These are phyloP conservation scores for Chiua sp. DNA, from an alignment of 1,284 basidiomycete species.

Conservation along the genomic window DNA sequence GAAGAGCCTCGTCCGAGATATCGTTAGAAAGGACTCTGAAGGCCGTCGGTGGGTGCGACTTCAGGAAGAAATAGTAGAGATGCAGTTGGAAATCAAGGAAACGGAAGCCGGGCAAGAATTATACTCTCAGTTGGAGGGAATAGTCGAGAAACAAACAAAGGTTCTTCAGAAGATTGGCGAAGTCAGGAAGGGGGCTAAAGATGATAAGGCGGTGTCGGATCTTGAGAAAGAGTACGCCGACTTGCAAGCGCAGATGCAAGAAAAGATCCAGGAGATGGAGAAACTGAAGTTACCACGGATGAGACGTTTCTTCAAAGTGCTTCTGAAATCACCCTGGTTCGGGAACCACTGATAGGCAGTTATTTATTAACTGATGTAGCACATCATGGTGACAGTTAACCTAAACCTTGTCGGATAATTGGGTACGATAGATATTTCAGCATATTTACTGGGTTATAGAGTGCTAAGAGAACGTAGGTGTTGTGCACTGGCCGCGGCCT, in stretches of 20 bases:
- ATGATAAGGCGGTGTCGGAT: not conserved
- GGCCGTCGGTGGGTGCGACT: not conserved
- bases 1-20: not conserved
- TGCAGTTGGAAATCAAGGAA: conserved; percentile 2
- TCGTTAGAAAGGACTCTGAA: not conserved
- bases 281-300: conserved; percentile 8
- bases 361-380: too few relatives aligned
- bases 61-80: conserved; percentile 1
- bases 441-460: too few relatives aligned
- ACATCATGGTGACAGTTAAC: too few relatives aligned
- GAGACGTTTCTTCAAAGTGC: not conserved
- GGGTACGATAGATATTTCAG: too few relatives aligned
- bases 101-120: conserved; percentile 1
- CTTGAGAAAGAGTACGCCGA: not conserved
- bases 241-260: not conserved
- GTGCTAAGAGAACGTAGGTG: too few relatives aligned
- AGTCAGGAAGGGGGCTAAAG: not conserved
- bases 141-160: not conserved
- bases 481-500: too few relatives aligned
- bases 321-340: too few relatives aligned
- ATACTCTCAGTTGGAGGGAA: not conserved
- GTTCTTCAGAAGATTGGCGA: not conserved
- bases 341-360: too few relatives aligned
- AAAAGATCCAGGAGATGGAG: conserved; percentile 15
- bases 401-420: too few relatives aligned